Conservation (phyloP, 2,329 filamentous ascomycete species). For the Talaromyces amestolkiae region DNA sequence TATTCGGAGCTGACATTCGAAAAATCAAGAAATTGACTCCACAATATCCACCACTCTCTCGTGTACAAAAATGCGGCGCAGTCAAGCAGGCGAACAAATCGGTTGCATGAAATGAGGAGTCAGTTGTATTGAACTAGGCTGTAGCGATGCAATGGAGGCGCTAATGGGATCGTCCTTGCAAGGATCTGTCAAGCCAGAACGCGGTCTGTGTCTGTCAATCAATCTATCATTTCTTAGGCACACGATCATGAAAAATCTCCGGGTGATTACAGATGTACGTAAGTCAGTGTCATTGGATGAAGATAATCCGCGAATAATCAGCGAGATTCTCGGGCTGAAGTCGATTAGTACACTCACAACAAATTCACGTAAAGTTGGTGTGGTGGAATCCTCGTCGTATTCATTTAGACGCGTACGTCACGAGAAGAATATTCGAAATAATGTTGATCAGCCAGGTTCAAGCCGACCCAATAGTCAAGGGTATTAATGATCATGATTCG, state of each 20-base stretch:
- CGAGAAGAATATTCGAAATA: background rate
- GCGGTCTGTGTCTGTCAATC: slow-evolving; percentile 2
- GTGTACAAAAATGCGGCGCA: slow-evolving; percentile 6
- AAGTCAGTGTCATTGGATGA: background rate
- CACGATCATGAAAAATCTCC: background rate
- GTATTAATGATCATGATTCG: slow-evolving; percentile 2
- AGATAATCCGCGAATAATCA: background rate
- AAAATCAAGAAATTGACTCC: slow-evolving; percentile 5
- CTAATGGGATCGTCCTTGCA: slow-evolving; percentile 11
- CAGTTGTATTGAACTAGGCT: background rate
- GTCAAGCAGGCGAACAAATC: background rate
- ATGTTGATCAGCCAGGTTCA: slow-evolving; percentile 1
- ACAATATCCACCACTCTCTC: background rate
- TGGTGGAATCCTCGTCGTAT: background rate
- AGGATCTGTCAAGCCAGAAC: slow-evolving; percentile 2
- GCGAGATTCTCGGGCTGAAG: background rate
- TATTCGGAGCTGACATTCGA: background rate
- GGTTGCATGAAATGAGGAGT: slow-evolving; percentile 3
- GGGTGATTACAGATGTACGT: background rate
- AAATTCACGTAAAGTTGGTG: background rate
- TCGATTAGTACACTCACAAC: background rate
- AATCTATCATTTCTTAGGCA: background rate
- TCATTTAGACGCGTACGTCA: background rate
- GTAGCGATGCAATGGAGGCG: background rate
- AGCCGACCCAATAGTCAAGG: background rate